Conservation (phyloP, 2,329 filamentous ascomycete genomes). For the Orbilia javanica region DNA sequence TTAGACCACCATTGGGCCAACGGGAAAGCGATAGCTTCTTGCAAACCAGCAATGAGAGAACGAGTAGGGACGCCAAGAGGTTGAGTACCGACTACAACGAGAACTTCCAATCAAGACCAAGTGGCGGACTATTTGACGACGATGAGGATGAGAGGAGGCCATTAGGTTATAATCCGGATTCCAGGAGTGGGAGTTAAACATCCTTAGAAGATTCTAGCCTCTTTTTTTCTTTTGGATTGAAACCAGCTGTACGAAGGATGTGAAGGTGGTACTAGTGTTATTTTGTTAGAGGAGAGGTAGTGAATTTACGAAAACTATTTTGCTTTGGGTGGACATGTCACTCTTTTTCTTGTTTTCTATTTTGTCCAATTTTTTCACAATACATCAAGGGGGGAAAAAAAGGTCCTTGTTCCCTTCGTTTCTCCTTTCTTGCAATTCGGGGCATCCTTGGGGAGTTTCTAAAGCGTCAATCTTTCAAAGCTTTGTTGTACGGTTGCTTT, state of each 20-base stretch:
- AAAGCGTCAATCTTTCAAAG: slow-evolving; percentile 52
- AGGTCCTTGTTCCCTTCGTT: slow-evolving; percentile 5
- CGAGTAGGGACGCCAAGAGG: slow-evolving; percentile 37
- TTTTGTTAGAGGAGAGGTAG: not conserved
- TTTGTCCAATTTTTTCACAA: slow-evolving; percentile 21
- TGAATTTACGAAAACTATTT: not conserved
- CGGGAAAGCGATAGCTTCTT: slow-evolving; percentile 54
- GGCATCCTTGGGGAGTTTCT: slow-evolving; percentile 47
- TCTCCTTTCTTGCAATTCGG: not conserved
- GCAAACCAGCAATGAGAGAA: not conserved
- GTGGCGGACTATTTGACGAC: slow-evolving; percentile 48
- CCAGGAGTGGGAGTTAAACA: slow-evolving; percentile 50
- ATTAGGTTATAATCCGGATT: slow-evolving; percentile 52
- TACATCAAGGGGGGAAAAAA: slow-evolving; percentile 16
- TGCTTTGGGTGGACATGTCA: slow-evolving; percentile 1
- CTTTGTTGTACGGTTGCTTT: slow-evolving; percentile 14
- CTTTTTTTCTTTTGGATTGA: not conserved
- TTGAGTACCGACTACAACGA: slow-evolving; percentile 52
- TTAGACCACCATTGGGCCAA: slow-evolving; percentile 43
- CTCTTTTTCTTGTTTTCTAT: slow-evolving; percentile 12
- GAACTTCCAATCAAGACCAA: slow-evolving; percentile 51
- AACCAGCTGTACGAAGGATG: not conserved
- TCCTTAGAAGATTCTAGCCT: not conserved
- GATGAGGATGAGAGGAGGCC: slow-evolving; percentile 47
- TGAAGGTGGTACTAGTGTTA: not conserved